phyloP scores from a whole-genome alignment of 371 early-diverging fungal species.

The Actinomortierella wolfii region DNA sequence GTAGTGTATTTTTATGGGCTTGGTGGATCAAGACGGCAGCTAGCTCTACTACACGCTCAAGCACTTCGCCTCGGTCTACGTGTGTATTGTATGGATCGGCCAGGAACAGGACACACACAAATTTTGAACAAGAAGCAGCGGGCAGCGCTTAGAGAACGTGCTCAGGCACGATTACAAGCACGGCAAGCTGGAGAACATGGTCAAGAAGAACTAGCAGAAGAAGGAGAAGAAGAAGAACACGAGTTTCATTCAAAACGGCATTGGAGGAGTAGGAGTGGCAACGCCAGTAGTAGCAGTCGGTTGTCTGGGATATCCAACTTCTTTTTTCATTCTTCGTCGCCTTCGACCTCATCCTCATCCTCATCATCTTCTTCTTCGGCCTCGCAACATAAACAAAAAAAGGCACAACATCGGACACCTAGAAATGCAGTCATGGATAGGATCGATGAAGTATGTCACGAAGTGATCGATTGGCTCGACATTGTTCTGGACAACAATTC shows the following conservation, averaged over 20 bases:
- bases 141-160: no score
- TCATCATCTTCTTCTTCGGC: not conserved
- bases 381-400: not conserved
- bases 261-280: no score
- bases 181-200: no score
- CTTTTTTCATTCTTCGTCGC: not conserved
- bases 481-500: not conserved
- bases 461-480: no score
- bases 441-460: no score
- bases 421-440: no score
- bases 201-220: no score
- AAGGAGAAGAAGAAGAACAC: not conserved
- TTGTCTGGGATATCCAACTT: not conserved
- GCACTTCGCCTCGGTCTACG: constrained; percentile 33
- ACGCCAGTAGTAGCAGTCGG: no score
- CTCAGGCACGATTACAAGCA: no score
- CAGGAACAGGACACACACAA: constrained; percentile 36
- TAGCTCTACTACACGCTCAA: constrained; percentile 37
- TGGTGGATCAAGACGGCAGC: constrained; percentile 36
- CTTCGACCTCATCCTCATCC: not conserved
- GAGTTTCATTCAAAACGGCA: not conserved
- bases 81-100: constrained; percentile 34
- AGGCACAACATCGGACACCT: no score
- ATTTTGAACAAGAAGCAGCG: no score
- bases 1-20: constrained; percentile 37